phyloP scores from a whole-genome alignment of 1,284 basidiomycete species.

The Fistulina hepatica region DNA sequence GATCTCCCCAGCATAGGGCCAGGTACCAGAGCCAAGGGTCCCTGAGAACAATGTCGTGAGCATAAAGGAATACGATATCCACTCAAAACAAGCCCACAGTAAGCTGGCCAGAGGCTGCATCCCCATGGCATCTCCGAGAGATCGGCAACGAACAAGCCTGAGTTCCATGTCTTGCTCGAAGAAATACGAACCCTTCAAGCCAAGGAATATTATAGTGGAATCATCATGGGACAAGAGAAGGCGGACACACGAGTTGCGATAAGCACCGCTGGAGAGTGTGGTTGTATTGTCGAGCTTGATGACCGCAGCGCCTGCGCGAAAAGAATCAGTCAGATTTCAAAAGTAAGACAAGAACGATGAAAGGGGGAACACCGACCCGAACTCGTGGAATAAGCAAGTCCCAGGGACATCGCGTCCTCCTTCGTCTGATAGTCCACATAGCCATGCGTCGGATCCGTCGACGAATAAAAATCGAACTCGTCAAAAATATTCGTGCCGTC shows the following conservation, averaged over 20 bases:
- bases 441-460: slow-evolving; percentile 21
- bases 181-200: slow-evolving; percentile 11
- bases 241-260: slow-evolving; percentile 10
- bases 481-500: too few species aligned
- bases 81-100: neutral
- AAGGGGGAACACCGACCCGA: neutral
- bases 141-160: slow-evolving; percentile 13
- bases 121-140: slow-evolving; percentile 11
- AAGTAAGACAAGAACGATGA: too few species aligned
- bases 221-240: neutral
- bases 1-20: slow-evolving; percentile 34
- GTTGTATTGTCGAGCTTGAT: slow-evolving; percentile 10
- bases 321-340: too few species aligned
- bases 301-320: slow-evolving; percentile 15
- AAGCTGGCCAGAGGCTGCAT: slow-evolving; percentile 11
- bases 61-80: neutral
- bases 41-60: slow-evolving; percentile 8
- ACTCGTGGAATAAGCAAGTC: slow-evolving; percentile 21
- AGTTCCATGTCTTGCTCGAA: slow-evolving; percentile 10
- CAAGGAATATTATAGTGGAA: neutral
- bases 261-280: slow-evolving; percentile 1
- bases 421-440: slow-evolving; percentile 19
- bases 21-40: slow-evolving; percentile 24
- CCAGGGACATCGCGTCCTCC: slow-evolving; percentile 15
- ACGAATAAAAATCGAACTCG: slow-evolving; percentile 17